Evolutionary conservation across 768 basidiomycete genomes (phyloP).

Genomic region (Wakefieldia striispora): DNA sequence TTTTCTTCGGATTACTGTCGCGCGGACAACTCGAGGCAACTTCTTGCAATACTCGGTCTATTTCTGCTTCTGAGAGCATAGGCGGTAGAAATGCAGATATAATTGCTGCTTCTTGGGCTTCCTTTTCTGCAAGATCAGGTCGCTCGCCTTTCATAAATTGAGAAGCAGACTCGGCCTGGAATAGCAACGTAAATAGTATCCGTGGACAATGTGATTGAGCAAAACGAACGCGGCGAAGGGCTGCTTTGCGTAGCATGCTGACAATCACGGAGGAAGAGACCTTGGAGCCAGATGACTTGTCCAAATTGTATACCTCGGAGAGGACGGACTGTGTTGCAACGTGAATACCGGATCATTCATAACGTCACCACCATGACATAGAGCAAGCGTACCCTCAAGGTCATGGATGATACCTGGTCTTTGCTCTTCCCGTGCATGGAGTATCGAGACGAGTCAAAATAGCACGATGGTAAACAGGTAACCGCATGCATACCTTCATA

Average conservation of each 20-base stretch:
- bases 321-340: conserved; percentile 52
- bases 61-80: conserved; percentile 49
- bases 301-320: conserved; percentile 65
- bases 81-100: conserved; percentile 60
- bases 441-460: not conserved
- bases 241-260: conserved; percentile 56
- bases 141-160: conserved; percentile 59
- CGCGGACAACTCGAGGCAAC: conserved; percentile 33
- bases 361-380: not conserved
- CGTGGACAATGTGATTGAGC: not conserved
- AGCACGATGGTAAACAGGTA: not conserved
- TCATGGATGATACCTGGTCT: conserved; percentile 54
- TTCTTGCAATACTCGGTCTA: conserved; percentile 50
- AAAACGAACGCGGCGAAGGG: conserved; percentile 53
- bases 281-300: conserved; percentile 50
- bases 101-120: conserved; percentile 53
- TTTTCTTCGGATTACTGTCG: conserved; percentile 21
- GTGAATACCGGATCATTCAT: not conserved
- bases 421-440: conserved; percentile 43
- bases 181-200: conserved; percentile 7
- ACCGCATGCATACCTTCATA: conserved; percentile 59
- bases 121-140: conserved; percentile 62
- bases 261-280: conserved; percentile 49
- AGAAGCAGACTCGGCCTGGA: conserved; percentile 56
- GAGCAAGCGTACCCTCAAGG: conserved; percentile 47